A percentile compares a stretch with the other conserved stretches of the same genome.
Evolutionary conservation across 2,329 filamentous ascomycete species (phyloP).

Genomic region (Penicillium sp.): DNA sequence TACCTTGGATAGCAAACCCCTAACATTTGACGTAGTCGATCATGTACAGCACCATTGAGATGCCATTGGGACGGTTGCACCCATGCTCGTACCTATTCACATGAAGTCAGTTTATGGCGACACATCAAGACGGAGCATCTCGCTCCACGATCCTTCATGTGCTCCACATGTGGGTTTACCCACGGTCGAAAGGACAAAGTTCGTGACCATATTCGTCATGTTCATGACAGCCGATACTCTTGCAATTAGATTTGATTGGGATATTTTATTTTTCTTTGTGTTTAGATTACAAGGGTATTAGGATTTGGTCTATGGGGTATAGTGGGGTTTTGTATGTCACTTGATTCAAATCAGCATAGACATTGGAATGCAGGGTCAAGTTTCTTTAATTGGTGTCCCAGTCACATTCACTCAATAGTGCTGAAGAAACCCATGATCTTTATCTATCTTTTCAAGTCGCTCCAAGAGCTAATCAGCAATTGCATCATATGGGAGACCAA

Average conservation of each 20-base stretch:
- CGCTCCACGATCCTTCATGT: neutral
- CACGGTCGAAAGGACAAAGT: neutral
- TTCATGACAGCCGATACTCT: neutral
- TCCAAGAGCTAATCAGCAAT: too few relatives aligned
- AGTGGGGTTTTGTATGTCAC: too few relatives aligned
- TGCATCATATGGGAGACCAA: too few relatives aligned
- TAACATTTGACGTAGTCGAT: neutral
- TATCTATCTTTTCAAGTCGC: too few relatives aligned
- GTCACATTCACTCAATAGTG: too few relatives aligned
- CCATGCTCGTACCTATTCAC: neutral
- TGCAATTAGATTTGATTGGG: neutral
- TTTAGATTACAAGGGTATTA: too few relatives aligned
- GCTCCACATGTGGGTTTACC: neutral
- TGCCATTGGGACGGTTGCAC: neutral
- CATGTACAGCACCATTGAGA: neutral
- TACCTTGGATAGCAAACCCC: neutral
- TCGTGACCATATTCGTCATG: neutral
- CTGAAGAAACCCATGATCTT: too few relatives aligned
- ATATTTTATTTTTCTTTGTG: neutral
- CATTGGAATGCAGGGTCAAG: too few relatives aligned
- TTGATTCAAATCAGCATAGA: too few relatives aligned
- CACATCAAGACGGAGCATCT: neutral
- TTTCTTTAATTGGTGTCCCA: too few relatives aligned
- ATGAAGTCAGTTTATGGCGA: neutral
- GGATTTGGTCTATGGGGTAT: too few relatives aligned